A percentile compares a stretch with the other conserved stretches of the same genome.
phyloP scores from a whole-genome alignment of 2,329 filamentous ascomycete species.

The Pyrenochaeta sp. region DNA sequence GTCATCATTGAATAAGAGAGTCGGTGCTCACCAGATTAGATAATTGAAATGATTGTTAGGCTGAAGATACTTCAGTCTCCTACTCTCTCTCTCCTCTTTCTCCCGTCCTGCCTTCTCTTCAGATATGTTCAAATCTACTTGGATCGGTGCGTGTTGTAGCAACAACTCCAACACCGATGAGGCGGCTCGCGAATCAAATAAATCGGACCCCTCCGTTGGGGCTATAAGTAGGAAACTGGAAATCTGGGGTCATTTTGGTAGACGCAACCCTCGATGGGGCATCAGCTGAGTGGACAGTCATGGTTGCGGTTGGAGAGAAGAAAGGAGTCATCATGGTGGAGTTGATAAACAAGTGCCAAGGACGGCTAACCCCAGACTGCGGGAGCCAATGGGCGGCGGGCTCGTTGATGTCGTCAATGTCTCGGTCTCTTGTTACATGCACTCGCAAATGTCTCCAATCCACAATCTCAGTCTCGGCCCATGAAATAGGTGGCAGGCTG shows the following conservation, averaged over 20 bases:
- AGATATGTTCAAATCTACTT: conserved; percentile 4
- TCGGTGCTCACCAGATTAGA: too few relatives aligned
- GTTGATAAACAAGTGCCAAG: conserved; percentile 25
- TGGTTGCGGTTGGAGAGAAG: conserved; percentile 30
- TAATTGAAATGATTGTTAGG: too few relatives aligned
- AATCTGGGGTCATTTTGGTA: conserved; percentile 30
- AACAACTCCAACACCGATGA: conserved; percentile 35
- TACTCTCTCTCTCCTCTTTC: conserved; percentile 1
- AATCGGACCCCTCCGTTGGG: conserved; percentile 62
- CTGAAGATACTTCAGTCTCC: too few relatives aligned
- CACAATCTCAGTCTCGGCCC: not conserved
- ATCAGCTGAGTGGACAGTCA: conserved; percentile 33
- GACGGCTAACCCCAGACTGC: conserved; percentile 18
- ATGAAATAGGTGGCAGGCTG: too few relatives aligned
- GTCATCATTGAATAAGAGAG: too few relatives aligned
- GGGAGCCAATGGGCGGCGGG: conserved; percentile 26
- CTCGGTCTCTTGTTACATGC: conserved; percentile 1
- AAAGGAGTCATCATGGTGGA: conserved; percentile 34
- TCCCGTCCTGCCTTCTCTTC: too few relatives aligned
- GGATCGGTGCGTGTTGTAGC: conserved; percentile 21
- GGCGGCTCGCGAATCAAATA: conserved; percentile 49
- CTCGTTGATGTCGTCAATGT: conserved; percentile 21
- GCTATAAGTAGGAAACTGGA: conserved; percentile 53
- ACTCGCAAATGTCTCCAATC: conserved; percentile 4
- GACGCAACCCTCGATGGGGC: conserved; percentile 36